These are phyloP conservation scores for Myriosclerotinia curreyana DNA, from an alignment of 2,329 filamentous ascomycete species.

Conservation along the genomic window DNA sequence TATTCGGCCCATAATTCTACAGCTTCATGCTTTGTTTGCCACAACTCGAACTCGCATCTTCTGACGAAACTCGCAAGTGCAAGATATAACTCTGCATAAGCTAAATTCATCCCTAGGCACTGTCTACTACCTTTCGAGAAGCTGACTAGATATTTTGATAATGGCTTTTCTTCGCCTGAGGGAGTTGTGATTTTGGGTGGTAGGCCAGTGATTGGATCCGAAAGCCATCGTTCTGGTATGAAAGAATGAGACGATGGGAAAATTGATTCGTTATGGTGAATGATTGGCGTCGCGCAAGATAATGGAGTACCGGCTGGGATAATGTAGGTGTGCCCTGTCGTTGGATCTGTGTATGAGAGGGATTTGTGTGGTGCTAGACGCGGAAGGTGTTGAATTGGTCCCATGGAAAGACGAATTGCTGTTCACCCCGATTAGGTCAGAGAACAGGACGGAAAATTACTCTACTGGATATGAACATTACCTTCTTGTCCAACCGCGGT, in stretches of 20 bases:
- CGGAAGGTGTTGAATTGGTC: conserved; percentile 36
- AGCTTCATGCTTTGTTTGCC: conserved; percentile 12
- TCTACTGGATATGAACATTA: not conserved
- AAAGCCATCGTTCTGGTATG: conserved; percentile 45
- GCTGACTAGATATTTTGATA: conserved; percentile 41
- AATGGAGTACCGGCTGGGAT: conserved; percentile 41
- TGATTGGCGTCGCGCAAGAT: conserved; percentile 42
- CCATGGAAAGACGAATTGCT: conserved; percentile 38
- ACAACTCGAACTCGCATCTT: conserved; percentile 15
- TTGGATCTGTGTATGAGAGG: conserved; percentile 25
- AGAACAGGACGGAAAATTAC: not conserved
- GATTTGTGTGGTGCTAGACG: conserved; percentile 33
- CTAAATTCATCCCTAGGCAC: conserved; percentile 43
- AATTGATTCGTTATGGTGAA: conserved; percentile 43
- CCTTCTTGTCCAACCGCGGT: conserved; percentile 40
- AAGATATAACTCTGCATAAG: conserved; percentile 22
- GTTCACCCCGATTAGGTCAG: not conserved
- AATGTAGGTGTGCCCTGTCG: conserved; percentile 21
- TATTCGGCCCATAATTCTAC: conserved; percentile 16
- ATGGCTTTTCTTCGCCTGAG: conserved; percentile 7
- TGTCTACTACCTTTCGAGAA: conserved; percentile 45
- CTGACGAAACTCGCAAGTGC: conserved; percentile 13
- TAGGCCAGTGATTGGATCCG: conserved; percentile 23
- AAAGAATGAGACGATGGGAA: conserved; percentile 43
- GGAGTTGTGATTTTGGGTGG: conserved; percentile 5